Conservation (phyloP, 768 basidiomycete genomes). For the Collybia sordida region DNA sequence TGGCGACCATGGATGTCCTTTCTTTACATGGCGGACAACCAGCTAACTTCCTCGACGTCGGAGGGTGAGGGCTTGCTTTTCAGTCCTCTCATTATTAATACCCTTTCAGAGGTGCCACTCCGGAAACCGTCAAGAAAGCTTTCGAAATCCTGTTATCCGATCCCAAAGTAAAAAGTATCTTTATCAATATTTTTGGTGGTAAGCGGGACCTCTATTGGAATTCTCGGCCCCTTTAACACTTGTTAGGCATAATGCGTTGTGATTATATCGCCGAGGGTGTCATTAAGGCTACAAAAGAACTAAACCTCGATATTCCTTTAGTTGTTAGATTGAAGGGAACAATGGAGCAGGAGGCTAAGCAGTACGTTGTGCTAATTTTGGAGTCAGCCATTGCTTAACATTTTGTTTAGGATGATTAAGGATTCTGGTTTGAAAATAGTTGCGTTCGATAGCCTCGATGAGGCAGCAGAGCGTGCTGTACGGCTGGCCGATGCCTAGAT, state of each 20-base stretch:
- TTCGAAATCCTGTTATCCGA: slow-evolving; percentile 93
- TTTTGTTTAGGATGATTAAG: slow-evolving; percentile 78
- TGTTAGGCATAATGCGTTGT: slow-evolving; percentile 92
- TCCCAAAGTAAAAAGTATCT: slow-evolving; percentile 94
- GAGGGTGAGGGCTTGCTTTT: slow-evolving; percentile 58
- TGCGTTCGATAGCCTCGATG: slow-evolving; percentile 90
- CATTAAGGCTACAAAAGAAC: slow-evolving; percentile 95
- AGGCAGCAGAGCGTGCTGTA: slow-evolving; percentile 83
- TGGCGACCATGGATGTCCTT: slow-evolving; percentile 99
- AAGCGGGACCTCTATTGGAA: slow-evolving; percentile 13
- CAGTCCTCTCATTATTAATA: neutral
- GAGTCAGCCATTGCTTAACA: slow-evolving; percentile 9
- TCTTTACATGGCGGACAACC: slow-evolving; percentile 94
- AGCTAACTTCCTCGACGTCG: slow-evolving; percentile 98
- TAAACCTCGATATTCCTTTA: slow-evolving; percentile 80
- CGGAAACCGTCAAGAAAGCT: slow-evolving; percentile 99
- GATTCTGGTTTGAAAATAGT: slow-evolving; percentile 92
- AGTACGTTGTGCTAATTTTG: slow-evolving; percentile 49
- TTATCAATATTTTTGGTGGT: slow-evolving; percentile 98
- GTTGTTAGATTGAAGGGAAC: slow-evolving; percentile 97
- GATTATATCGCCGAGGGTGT: slow-evolving; percentile 98
- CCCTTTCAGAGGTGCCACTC: slow-evolving; percentile 80
- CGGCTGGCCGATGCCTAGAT: slow-evolving; percentile 49
- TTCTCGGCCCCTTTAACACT: neutral
- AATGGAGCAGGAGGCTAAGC: slow-evolving; percentile 93